phyloP scores from a whole-genome alignment of 2,329 filamentous ascomycete genomes.

The Beauveria sp. region DNA sequence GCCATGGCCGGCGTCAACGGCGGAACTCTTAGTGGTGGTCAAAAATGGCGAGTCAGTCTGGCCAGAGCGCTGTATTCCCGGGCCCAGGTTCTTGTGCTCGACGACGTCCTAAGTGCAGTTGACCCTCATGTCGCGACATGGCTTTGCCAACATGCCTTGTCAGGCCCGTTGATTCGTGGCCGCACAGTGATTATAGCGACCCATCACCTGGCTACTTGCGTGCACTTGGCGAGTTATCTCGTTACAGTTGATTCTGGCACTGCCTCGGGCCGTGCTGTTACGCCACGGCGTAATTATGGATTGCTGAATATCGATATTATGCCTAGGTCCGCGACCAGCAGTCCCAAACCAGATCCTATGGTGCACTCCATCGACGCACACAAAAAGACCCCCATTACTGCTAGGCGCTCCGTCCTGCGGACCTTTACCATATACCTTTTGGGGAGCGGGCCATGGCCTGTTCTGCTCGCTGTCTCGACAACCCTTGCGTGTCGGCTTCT shows the following conservation, averaged over 20 bases:
- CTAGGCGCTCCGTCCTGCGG: not conserved
- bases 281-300: not conserved
- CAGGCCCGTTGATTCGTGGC: constrained; percentile 4
- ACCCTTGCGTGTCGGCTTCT: constrained; percentile 1
- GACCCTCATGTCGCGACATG: constrained; percentile 48
- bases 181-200: constrained; percentile 14
- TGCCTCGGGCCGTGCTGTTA: not conserved
- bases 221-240: not conserved
- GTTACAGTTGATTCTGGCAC: constrained; percentile 7
- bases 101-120: constrained; percentile 69
- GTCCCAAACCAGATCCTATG: not conserved
- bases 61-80: constrained; percentile 66
- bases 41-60: constrained; percentile 67
- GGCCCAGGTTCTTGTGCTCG: constrained; percentile 59
- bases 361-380: not conserved
- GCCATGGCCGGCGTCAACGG: constrained; percentile 72
- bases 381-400: not conserved
- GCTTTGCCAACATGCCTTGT: constrained; percentile 9
- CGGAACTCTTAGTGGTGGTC: constrained; percentile 67
- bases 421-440: constrained; percentile 2
- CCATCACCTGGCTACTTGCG: constrained; percentile 10
- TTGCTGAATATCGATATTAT: not conserved
- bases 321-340: not conserved
- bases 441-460: not conserved
- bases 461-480: not conserved